Base-by-base conservation (phyloP, 345 rosid species). In the Dipteronia dyeriana region DNA sequence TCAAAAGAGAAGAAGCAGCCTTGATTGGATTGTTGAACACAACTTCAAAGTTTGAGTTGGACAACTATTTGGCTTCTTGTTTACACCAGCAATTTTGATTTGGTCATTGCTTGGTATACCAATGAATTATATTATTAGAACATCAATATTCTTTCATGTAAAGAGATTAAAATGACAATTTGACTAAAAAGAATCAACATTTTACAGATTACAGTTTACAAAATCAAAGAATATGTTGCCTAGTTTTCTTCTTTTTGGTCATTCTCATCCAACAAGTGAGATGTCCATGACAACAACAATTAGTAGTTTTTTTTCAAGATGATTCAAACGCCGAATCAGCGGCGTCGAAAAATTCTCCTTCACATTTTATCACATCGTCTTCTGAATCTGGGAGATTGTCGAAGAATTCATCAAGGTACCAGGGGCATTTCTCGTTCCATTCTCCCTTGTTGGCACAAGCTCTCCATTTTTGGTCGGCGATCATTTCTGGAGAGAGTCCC, bases 401-500 rank as follows among this genome's bases (percentile, higher is more conserved):
- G 14, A 97, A 97, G 76, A 94, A 91, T 12, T 77, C 86, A 56
- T 83, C 85, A 2, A 91, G 90, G 74, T 87, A 89, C 91, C 94
- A 92, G 38, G 90, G 70, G 75, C 94, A 92, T 13, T 68, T 89
- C 6, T 92, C 96, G 63, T 90, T 91, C 97, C 94, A 94, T 9
- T 87, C 87, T 19, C 96, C 88, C 79, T 63, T 90, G 29, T 59
- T 66, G 12, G 93, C 94, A 23, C 43, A 22, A 17, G 86, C 76
- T 56, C 98, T 87, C 95, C 93, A 91, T 74, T 92, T 92, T 76
- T 94, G 98, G 79, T 94, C 97, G 9, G 85, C 87, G 14, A 97
- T 90, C 98, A 92, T 97, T 79, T 87, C 98, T 0, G 88, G 87
- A 0, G 98, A 88, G 63, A 94, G 79, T 56, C 98, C 99, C 98